These are phyloP conservation scores for Dactylellina leptospora DNA, from an alignment of 2,329 filamentous ascomycete genomes.

Conservation along the genomic window DNA sequence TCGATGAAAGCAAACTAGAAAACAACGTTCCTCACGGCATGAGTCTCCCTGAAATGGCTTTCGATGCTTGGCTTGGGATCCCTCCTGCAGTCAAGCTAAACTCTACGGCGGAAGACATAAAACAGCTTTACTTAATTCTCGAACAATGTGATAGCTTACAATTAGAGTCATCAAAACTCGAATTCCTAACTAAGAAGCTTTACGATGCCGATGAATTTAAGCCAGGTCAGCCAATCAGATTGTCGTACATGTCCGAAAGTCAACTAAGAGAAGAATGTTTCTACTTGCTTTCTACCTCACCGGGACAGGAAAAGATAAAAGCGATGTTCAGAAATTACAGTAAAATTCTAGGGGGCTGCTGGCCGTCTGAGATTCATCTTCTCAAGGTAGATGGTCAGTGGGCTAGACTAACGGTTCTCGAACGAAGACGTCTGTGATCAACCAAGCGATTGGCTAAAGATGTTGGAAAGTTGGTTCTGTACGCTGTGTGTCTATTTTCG, in stretches of 20 bases:
- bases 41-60: conserved; percentile 3
- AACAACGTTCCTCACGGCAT: neutral
- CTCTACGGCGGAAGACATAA: conserved; percentile 24
- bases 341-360: conserved; percentile 11
- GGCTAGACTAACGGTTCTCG: conserved; percentile 20
- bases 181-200: conserved; percentile 11
- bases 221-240: conserved; percentile 5
- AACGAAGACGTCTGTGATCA: neutral
- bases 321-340: conserved; percentile 4
- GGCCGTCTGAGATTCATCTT: conserved; percentile 14
- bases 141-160: conserved; percentile 5
- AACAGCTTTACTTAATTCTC: conserved; percentile 10
- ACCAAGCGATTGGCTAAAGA: too few species aligned
- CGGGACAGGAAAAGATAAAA: conserved; percentile 2
- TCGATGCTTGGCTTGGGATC: conserved; percentile 16
- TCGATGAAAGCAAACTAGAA: neutral
- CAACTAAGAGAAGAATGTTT: conserved; percentile 19
- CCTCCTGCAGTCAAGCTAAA: conserved; percentile 1
- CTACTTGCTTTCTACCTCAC: neutral
- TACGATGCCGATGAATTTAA: conserved; percentile 1
- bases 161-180: neutral
- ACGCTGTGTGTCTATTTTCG: neutral
- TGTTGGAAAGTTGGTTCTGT: neutral
- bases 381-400: conserved; percentile 2
- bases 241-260: conserved; percentile 7